Percentiles rank a stretch among this genome's conserved stretches.
These are phyloP conservation scores for Phytophthora ohioensis DNA, from an alignment of 352 stramenopile species.

Conservation along the genomic window DNA sequence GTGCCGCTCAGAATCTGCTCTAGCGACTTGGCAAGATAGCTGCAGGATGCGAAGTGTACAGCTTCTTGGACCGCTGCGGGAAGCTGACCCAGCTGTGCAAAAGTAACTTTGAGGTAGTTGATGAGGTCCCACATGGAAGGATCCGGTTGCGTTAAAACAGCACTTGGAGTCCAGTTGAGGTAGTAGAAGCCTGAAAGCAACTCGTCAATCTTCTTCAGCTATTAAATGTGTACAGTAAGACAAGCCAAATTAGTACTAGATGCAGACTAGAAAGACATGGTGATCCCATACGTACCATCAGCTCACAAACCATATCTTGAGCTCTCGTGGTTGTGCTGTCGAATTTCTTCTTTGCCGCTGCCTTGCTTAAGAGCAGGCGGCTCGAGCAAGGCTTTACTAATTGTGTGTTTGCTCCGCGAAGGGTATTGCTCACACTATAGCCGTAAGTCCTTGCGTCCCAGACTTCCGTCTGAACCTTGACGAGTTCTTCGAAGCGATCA, in stretches of 20 bases:
- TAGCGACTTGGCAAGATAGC: constrained; percentile 80
- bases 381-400: constrained; percentile 62
- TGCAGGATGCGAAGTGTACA: constrained; percentile 81
- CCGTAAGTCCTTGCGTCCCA: constrained; percentile 79
- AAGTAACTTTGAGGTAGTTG: constrained; percentile 87
- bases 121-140: constrained; percentile 87
- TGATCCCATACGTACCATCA: constrained; percentile 63
- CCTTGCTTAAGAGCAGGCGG: constrained; percentile 61
- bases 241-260: neutral
- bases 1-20: constrained; percentile 72
- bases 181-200: constrained; percentile 81
- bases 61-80: constrained; percentile 67
- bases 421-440: constrained; percentile 76
- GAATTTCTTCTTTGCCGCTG: constrained; percentile 84
- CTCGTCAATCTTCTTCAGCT: constrained; percentile 89
- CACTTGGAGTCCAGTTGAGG: constrained; percentile 74
- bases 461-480: constrained; percentile 72
- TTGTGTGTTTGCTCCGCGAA: constrained; percentile 46
- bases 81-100: constrained; percentile 67
- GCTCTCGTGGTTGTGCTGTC: constrained; percentile 80
- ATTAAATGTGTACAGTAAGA: constrained; percentile 4
- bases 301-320: constrained; percentile 85
- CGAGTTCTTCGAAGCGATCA: constrained; percentile 67
- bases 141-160: constrained; percentile 68
- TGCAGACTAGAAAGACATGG: neutral